phyloP scores from a whole-genome alignment of 2,329 filamentous ascomycete genomes.

The Diplodia intermedia region DNA sequence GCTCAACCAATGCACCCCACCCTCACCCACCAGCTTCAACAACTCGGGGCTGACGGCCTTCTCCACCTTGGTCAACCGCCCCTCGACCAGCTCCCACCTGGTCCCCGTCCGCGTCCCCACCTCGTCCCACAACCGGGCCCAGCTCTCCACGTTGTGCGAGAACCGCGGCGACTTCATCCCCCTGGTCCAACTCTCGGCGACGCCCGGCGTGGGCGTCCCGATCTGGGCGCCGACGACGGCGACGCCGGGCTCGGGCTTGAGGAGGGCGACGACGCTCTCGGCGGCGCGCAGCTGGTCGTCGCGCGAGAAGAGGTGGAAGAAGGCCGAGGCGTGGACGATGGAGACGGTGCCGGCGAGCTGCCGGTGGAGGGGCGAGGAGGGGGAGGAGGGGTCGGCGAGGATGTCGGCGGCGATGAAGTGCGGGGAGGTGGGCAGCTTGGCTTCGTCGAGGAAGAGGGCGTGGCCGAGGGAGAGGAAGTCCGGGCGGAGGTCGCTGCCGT shows the following conservation, averaged over 20 bases:
- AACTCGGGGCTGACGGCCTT: not conserved
- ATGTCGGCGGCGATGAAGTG: conserved; percentile 60
- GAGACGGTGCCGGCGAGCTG: conserved; percentile 44
- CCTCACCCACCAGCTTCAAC: not conserved
- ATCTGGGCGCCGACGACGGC: conserved; percentile 62
- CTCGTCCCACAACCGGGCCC: conserved; percentile 49
- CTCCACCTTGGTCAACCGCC: not conserved
- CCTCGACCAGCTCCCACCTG: conserved; percentile 15
- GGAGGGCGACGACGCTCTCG: conserved; percentile 44
- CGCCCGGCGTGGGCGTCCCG: conserved; percentile 44
- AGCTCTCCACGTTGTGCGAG: conserved; percentile 46
- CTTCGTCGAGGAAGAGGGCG: conserved; percentile 43
- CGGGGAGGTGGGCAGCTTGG: conserved; percentile 51
- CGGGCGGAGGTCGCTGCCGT: conserved; percentile 49
- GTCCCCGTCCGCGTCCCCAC: conserved; percentile 44
- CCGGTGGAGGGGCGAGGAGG: conserved; percentile 39
- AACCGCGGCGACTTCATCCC: conserved; percentile 29
- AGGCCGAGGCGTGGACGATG: conserved; percentile 51
- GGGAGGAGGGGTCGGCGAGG: conserved; percentile 29
- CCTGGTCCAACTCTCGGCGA: conserved; percentile 30
- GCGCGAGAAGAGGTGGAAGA: conserved; percentile 53
- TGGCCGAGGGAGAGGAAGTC: conserved; percentile 63
- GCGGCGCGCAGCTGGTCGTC: conserved; percentile 44
- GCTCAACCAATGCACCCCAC: not conserved
- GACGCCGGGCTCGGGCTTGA: conserved; percentile 51